phyloP scores from a whole-genome alignment of 345 rosid species.

The Draba incana region DNA sequence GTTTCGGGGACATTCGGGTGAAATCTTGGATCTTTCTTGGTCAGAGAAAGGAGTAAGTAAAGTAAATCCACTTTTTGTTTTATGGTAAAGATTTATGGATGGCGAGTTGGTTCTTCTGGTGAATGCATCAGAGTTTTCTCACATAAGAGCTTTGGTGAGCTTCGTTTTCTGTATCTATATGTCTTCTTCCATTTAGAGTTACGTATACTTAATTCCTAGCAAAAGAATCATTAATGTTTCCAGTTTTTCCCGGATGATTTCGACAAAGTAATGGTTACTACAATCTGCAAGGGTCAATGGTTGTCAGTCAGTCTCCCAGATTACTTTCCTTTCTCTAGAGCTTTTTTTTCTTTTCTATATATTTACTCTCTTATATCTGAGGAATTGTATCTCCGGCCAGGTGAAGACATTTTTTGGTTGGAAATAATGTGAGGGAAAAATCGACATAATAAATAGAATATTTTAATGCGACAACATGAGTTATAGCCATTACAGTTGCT shows the following conservation, averaged over 20 bases:
- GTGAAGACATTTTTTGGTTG: too few relatives aligned
- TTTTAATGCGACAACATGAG: too few relatives aligned
- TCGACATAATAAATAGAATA: too few relatives aligned
- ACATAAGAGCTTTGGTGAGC: constrained; percentile 68
- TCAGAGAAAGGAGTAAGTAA: constrained; percentile 76
- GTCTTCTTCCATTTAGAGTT: constrained; percentile 1
- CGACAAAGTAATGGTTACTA: constrained; percentile 63
- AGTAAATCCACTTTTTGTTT: constrained; percentile 24
- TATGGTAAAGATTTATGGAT: constrained; percentile 21
- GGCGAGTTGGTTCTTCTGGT: constrained; percentile 60
- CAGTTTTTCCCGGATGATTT: constrained; percentile 72
- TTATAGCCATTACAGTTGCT: too few relatives aligned
- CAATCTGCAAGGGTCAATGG: too few relatives aligned
- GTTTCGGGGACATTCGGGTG: constrained; percentile 65
- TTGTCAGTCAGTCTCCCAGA: too few relatives aligned
- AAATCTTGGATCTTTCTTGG: constrained; percentile 83
- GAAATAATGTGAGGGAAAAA: too few relatives aligned
- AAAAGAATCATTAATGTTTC: constrained; percentile 72
- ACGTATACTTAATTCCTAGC: constrained; percentile 43
- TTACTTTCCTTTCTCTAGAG: too few relatives aligned
- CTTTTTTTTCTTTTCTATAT: too few relatives aligned
- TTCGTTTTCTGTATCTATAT: background rate
- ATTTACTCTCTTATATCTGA: too few relatives aligned
- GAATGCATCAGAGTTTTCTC: constrained; percentile 60
- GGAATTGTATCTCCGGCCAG: too few relatives aligned